Percentiles rank a stretch among this genome's conserved stretches.
Evolutionary conservation across 78 protist species (phyloP).

Genomic region (Dictyostelium discoideum): dicty_2.7 NC_007088.5:2317501-2318000

Average conservation of each 20-base stretch:
- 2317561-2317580: too few relatives aligned
- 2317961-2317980: not conserved
- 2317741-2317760: not conserved
- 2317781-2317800: not conserved
- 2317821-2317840: not conserved
- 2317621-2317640: too few relatives aligned
- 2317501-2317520: too few relatives aligned
- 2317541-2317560: too few relatives aligned
- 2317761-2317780: not conserved
- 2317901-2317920: not conserved
- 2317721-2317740: too few relatives aligned
- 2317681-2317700: too few relatives aligned
- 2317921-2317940: not conserved
- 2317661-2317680: too few relatives aligned
- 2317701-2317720: too few relatives aligned
- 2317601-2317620: too few relatives aligned
- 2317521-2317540: too few relatives aligned
- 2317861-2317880: not conserved
- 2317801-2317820: not conserved
- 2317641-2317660: too few relatives aligned
- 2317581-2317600: too few relatives aligned
- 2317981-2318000: slow-evolving; percentile 1
- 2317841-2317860: slow-evolving; percentile 22
- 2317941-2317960: not conserved
- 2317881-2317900: not conserved